Evolutionary conservation across 1,284 basidiomycete genomes (phyloP).

Genomic region (Ceratobasidium sp.): DNA sequence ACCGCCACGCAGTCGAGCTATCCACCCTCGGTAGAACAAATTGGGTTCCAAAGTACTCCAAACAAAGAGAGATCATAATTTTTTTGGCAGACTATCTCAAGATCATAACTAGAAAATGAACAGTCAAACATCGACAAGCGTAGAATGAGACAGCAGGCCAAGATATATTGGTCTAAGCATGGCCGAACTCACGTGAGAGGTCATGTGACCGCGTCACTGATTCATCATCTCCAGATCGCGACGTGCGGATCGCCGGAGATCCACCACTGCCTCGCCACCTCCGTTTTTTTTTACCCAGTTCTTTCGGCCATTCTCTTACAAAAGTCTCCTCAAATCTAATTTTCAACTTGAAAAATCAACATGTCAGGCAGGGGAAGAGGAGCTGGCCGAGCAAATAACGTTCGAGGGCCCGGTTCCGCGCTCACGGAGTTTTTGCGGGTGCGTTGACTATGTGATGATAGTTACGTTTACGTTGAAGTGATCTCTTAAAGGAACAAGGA

Average conservation of each 20-base stretch:
- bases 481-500: constrained; percentile 70
- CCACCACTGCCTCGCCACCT: constrained; percentile 17
- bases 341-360: background rate
- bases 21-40: too few species aligned
- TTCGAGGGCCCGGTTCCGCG: constrained; percentile 90
- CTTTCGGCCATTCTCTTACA: too few species aligned
- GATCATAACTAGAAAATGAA: too few species aligned
- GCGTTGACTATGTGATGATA: constrained; percentile 49
- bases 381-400: constrained; percentile 61
- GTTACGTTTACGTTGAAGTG: background rate
- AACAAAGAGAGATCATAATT: too few species aligned
- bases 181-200: constrained; percentile 20
- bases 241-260: constrained; percentile 15
- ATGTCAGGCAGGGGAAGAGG: constrained; percentile 38
- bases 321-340: background rate
- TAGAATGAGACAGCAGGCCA: too few species aligned
- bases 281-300: background rate
- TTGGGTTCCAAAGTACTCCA: too few species aligned
- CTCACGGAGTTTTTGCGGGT: constrained; percentile 92
- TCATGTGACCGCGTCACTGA: constrained; percentile 23
- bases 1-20: too few species aligned
- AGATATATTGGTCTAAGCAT: background rate
- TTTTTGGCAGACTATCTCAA: too few species aligned
- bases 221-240: constrained; percentile 30
- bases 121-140: too few species aligned